phyloP scores from a whole-genome alignment of 2,329 filamentous ascomycete genomes.

The Macrophomina phaseolina region DNA sequence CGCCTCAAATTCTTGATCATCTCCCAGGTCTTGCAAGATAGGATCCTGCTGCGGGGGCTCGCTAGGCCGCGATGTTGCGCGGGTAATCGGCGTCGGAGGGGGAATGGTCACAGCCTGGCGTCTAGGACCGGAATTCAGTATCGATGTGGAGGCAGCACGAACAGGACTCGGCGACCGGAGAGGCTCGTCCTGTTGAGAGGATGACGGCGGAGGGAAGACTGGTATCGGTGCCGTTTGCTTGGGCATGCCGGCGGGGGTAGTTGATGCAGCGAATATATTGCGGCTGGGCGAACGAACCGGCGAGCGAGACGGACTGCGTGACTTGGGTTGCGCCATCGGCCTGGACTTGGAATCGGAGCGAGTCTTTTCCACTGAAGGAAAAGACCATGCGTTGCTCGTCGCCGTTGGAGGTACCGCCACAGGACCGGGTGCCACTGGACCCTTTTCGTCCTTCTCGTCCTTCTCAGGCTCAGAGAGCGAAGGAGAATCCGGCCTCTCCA shows the following conservation, averaged over 20 bases:
- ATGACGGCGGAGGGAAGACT: slow-evolving; percentile 58
- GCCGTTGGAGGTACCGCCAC: neutral
- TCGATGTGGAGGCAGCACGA: slow-evolving; percentile 62
- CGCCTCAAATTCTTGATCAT: slow-evolving; percentile 64
- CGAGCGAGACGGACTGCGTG: slow-evolving; percentile 34
- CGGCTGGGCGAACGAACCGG: slow-evolving; percentile 28
- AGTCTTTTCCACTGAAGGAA: slow-evolving; percentile 9
- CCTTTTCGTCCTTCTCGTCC: slow-evolving; percentile 50
- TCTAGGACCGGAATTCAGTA: slow-evolving; percentile 33
- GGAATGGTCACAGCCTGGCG: slow-evolving; percentile 41
- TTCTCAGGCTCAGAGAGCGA: slow-evolving; percentile 38
- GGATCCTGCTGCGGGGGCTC: slow-evolving; percentile 45
- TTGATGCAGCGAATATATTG: slow-evolving; percentile 17
- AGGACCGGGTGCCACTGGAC: neutral
- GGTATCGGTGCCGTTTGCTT: slow-evolving; percentile 46
- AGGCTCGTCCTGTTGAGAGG: slow-evolving; percentile 55
- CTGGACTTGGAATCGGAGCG: slow-evolving; percentile 13
- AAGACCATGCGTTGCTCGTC: slow-evolving; percentile 11
- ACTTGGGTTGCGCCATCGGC: slow-evolving; percentile 32
- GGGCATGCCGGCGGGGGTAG: slow-evolving; percentile 45
- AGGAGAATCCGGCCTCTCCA: slow-evolving; percentile 44
- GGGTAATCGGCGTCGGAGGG: slow-evolving; percentile 35
- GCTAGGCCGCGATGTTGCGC: slow-evolving; percentile 37
- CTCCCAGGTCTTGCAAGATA: slow-evolving; percentile 42
- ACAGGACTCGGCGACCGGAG: slow-evolving; percentile 77